Evolutionary conservation across 495 filamentous ascomycete genomes (phyloP), one percentile per base, ranked within the genome.

Genomic region (Penicillium pancosmium): DNA sequence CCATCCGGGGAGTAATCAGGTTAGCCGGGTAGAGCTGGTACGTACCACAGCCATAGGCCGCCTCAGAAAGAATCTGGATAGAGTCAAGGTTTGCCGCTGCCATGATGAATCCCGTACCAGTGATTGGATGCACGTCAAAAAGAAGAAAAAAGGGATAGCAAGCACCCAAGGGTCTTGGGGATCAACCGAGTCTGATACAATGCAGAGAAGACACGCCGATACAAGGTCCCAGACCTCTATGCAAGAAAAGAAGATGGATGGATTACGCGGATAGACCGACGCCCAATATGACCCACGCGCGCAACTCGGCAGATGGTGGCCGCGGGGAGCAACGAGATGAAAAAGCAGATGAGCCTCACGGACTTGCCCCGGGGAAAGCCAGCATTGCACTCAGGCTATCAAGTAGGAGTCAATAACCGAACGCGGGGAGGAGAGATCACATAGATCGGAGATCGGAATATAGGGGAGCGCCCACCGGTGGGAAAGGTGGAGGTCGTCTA

Each of bases 41-140:
- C 77, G 63, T 75, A 80, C 77, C 78, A 50, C 78, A 80, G 52
- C 78, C 78, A 58, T 68, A 80, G 44, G 73, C 75, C 4, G 78
- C 72, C 61, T 80, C 78, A 1, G 76, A 76, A 18, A 78, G 67
- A 38, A 74, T 59, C 13, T 69, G 64, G 25, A 74, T 60, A 2
- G 70, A 75, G 52, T 68, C 67, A 11, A 76, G 70, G 25, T 57
- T 75, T 19, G 76, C 76, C n/a, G 36, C 15, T 72, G 75, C 75
- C 34, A 51, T 35, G 49, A 23, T 27, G 46, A 48, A 2, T 4
- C 11, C 23, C 11, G 11, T 23, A 21, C 2, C 23, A 2, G 11
- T 13, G 46, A 27, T 27, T n/a, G 6, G 46, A 48, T 25, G 21
- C 10, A 25, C 19, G 25, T 21, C 12, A 19, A 12, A 31, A 55